Evolutionary conservation across 2,329 filamentous ascomycete genomes (phyloP).

Genomic region (Aureobasidium sp.): DNA sequence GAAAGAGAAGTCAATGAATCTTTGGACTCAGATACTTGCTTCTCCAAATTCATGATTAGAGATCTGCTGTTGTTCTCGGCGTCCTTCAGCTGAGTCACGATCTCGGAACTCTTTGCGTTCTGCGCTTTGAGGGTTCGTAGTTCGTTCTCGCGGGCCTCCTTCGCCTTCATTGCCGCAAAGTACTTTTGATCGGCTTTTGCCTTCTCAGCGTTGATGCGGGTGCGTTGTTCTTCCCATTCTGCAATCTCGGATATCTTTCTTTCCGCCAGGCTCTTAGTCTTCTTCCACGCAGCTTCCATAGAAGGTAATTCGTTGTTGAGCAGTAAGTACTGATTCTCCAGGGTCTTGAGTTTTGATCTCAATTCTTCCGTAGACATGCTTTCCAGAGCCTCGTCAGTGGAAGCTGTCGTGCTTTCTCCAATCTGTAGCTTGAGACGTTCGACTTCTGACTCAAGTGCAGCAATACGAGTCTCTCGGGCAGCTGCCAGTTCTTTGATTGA

Average conservation of each 20-base stretch:
- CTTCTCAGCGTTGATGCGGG: slow-evolving; percentile 75
- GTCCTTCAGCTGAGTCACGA: slow-evolving; percentile 89
- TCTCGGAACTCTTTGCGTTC: slow-evolving; percentile 84
- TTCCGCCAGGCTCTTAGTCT: slow-evolving; percentile 73
- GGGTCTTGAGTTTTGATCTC: slow-evolving; percentile 61
- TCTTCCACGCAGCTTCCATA: slow-evolving; percentile 86
- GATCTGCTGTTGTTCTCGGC: slow-evolving; percentile 70
- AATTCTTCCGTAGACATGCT: slow-evolving; percentile 63
- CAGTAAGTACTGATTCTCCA: slow-evolving; percentile 73
- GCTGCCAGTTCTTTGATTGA: slow-evolving; percentile 74
- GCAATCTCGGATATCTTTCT: slow-evolving; percentile 78
- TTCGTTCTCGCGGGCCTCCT: slow-evolving; percentile 76
- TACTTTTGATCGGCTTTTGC: slow-evolving; percentile 97
- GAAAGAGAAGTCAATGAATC: slow-evolving; percentile 67
- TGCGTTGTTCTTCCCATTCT: slow-evolving; percentile 69
- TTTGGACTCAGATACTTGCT: slow-evolving; percentile 77
- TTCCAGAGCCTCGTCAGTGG: slow-evolving; percentile 39
- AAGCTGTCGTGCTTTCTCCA: slow-evolving; percentile 36
- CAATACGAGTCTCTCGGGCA: slow-evolving; percentile 73
- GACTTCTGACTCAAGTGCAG: slow-evolving; percentile 74
- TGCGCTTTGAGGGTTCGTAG: slow-evolving; percentile 72
- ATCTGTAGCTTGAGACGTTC: slow-evolving; percentile 58
- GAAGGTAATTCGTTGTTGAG: slow-evolving; percentile 83
- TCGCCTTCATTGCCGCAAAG: slow-evolving; percentile 90
- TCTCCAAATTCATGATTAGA: slow-evolving; percentile 77